phyloP scores from a whole-genome alignment of 179 eudicot species.

The Beta macrorhiza region DNA sequence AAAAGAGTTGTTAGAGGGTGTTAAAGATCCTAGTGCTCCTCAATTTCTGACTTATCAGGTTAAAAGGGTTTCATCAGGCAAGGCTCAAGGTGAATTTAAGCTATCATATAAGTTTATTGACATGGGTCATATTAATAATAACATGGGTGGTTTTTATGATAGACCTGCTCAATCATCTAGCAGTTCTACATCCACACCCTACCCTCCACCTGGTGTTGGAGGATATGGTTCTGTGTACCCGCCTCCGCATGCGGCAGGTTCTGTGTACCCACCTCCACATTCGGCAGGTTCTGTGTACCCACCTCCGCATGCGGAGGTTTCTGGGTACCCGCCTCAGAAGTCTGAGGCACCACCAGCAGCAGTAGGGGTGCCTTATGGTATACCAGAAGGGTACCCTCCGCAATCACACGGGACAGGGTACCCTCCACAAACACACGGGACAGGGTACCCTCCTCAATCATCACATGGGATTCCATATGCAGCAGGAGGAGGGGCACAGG shows the following conservation, averaged over 20 bases:
- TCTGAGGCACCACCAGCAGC: not conserved
- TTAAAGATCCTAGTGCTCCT: constrained; percentile 23
- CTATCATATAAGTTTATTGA: constrained; percentile 38
- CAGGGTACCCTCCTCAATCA: not conserved
- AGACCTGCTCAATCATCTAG: constrained; percentile 18
- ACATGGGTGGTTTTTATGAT: not conserved
- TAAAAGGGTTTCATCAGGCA: constrained; percentile 29
- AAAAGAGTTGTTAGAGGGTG: constrained; percentile 37
- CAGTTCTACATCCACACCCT: constrained; percentile 3
- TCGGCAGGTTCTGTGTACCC: not conserved
- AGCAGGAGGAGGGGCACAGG: constrained; percentile 7
- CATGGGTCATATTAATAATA: not conserved
- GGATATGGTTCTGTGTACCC: constrained; percentile 8
- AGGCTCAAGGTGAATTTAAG: constrained; percentile 43
- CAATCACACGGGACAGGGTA: constrained; percentile 23
- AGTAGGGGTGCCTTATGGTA: not conserved
- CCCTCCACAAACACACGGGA: not conserved
- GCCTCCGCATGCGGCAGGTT: not conserved
- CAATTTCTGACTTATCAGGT: constrained; percentile 40
- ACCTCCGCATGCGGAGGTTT: not conserved
- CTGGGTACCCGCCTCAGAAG: constrained; percentile 22
- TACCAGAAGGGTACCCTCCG: constrained; percentile 24
- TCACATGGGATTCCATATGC: constrained; percentile 12
- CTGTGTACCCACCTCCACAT: constrained; percentile 1
- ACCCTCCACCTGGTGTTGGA: constrained; percentile 4